Conservation (phyloP, 176 grass and related monocot species). For the Aegilops bicornis region DNA sequence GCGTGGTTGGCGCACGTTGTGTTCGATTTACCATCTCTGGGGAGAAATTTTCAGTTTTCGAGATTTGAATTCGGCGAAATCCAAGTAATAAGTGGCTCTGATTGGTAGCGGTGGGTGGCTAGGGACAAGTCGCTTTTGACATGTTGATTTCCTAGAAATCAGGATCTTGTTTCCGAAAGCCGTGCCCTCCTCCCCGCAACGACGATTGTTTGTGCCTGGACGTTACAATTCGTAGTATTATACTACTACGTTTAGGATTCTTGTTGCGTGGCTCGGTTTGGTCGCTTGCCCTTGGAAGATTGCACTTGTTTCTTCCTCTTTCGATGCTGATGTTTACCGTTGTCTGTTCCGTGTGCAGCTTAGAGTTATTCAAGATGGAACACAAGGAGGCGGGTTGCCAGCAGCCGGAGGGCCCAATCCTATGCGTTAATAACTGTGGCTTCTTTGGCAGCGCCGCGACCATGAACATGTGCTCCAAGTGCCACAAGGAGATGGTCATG, state of each 20-base stretch:
- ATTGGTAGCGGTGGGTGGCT: background rate
- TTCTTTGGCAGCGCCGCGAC: constrained; percentile 90
- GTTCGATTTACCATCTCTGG: constrained; percentile 4
- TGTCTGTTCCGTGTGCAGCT: constrained; percentile 28
- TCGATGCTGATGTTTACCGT: background rate
- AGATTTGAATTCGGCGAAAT: constrained; percentile 32
- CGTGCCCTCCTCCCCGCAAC: background rate
- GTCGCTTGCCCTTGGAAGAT: background rate
- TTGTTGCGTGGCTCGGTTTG: background rate
- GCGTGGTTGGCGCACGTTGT: background rate
- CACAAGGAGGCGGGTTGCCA: constrained; percentile 94
- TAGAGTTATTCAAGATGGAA: constrained; percentile 59
- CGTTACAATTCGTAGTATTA: background rate
- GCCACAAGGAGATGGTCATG: constrained; percentile 90
- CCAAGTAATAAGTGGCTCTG: background rate
- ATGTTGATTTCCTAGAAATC: constrained; percentile 7
- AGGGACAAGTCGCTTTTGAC: background rate
- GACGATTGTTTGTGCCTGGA: background rate
- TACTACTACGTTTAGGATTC: background rate
- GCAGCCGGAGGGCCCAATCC: constrained; percentile 83
- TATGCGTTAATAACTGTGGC: constrained; percentile 95
- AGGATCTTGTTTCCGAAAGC: constrained; percentile 19
- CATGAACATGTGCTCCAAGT: constrained; percentile 99
- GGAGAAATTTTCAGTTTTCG: background rate
- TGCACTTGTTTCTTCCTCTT: background rate